phyloP scores from a whole-genome alignment of 129 eudicot species.

The Tagetes patula region DNA sequence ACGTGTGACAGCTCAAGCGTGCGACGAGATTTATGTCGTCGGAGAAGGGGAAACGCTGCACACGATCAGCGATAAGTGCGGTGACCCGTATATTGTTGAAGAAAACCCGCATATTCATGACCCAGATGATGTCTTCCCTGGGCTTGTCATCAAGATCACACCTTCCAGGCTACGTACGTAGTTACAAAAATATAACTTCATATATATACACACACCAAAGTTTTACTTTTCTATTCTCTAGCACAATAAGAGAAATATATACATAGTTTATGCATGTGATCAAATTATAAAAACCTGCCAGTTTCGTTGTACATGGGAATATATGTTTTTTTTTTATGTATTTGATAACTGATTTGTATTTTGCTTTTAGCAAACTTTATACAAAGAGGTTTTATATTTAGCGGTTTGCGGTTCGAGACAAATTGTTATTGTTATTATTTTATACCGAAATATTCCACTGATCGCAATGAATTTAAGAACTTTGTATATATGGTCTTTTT shows the following conservation, averaged over 20 bases:
- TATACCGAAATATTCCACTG: background rate
- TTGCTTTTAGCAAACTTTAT: background rate
- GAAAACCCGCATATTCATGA: slow-evolving; percentile 30
- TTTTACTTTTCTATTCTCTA: background rate
- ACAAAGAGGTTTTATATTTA: background rate
- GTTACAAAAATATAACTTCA: background rate
- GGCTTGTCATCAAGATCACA: slow-evolving; percentile 30
- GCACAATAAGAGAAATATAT: background rate
- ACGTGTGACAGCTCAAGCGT: slow-evolving; percentile 15
- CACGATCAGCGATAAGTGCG: slow-evolving; percentile 24
- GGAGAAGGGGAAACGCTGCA: slow-evolving; percentile 28
- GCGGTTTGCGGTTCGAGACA: background rate
- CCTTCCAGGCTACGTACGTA: background rate
- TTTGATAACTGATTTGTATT: background rate
- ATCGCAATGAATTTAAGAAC: background rate
- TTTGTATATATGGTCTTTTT: background rate
- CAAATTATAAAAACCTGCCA: background rate
- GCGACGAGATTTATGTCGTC: slow-evolving; percentile 54
- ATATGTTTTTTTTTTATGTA: background rate
- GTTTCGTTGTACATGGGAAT: background rate
- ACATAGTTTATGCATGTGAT: no score
- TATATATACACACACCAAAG: background rate
- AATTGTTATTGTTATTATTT: background rate
- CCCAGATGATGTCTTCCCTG: slow-evolving; percentile 31
- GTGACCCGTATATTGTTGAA: slow-evolving; percentile 29